A percentile compares a stretch with the other conserved stretches of the same genome.
Evolutionary conservation across 139 green algal genomes (phyloP).

Genomic region (Chlamydomonas asymmetrica): DNA sequence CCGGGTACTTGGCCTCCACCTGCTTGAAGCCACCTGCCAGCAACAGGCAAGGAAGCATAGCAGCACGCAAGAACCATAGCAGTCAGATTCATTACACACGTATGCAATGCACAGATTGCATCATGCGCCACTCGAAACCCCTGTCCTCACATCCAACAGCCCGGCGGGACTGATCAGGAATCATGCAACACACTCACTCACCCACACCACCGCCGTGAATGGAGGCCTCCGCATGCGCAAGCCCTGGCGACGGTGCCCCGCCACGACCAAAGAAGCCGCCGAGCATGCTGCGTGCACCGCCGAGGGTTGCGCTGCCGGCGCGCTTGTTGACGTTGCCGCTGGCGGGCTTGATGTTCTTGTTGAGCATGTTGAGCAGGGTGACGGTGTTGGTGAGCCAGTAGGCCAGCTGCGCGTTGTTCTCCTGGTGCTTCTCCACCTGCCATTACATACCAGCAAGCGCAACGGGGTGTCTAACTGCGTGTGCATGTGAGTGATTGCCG

Average conservation of each 20-base stretch:
- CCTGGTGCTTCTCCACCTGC: slow-evolving; percentile 85
- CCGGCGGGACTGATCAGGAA: too few species aligned
- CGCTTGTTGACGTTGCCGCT: slow-evolving; percentile 37
- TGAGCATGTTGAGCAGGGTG: slow-evolving; percentile 94
- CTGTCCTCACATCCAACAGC: too few species aligned
- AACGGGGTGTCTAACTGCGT: too few species aligned
- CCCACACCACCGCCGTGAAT: slow-evolving; percentile 84
- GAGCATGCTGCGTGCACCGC: slow-evolving; percentile 45
- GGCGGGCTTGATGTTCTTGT: slow-evolving; percentile 91
- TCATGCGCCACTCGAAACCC: background rate
- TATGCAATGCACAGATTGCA: background rate
- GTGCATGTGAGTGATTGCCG: too few species aligned
- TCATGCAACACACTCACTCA: slow-evolving; percentile 32
- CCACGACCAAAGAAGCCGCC: slow-evolving; percentile 43
- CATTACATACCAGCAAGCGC: background rate
- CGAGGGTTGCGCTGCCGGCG: slow-evolving; percentile 8
- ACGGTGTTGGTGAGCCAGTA: slow-evolving; percentile 98
- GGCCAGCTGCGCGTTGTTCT: slow-evolving; percentile 85
- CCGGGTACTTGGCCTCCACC: slow-evolving; percentile 98
- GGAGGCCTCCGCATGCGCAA: slow-evolving; percentile 65
- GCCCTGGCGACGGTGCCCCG: slow-evolving; percentile 7
- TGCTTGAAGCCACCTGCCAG: slow-evolving; percentile 70
- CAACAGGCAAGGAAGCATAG: background rate
- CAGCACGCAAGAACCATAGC: background rate
- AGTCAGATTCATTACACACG: background rate